Percentiles rank a stretch among this genome's conserved stretches.
Conservation (phyloP, 2,329 filamentous ascomycete genomes). For the Gaeumannomyces tritici region DNA sequence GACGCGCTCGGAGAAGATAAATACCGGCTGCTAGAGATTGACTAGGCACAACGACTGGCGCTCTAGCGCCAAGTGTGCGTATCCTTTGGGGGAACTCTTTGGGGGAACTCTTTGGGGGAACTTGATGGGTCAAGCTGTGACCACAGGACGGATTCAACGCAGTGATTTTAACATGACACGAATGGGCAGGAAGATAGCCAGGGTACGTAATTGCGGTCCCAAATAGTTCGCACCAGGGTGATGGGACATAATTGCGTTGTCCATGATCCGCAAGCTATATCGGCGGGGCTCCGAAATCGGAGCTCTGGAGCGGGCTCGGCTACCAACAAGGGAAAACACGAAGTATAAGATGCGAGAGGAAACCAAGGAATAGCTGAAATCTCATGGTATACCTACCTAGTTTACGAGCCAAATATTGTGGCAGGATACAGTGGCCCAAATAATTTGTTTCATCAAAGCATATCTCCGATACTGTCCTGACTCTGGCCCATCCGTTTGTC, state of each 20-base stretch:
- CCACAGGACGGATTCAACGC: background rate
- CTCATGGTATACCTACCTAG: too few relatives aligned
- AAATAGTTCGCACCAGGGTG: background rate
- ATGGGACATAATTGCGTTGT: background rate
- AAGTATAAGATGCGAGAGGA: background rate
- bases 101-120: background rate
- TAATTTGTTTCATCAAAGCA: too few relatives aligned
- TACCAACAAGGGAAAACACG: background rate
- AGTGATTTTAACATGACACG: background rate
- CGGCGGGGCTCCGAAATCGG: conserved; percentile 8
- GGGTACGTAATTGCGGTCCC: background rate
- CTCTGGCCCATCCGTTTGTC: too few relatives aligned
- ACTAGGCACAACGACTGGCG: conserved; percentile 17
- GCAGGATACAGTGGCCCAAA: too few relatives aligned
- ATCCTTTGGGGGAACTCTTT: too few relatives aligned
- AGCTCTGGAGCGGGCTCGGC: background rate
- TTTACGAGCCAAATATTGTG: background rate
- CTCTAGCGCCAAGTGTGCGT: too few relatives aligned
- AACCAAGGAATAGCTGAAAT: background rate
- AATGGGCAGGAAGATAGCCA: background rate
- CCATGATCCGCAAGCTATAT: background rate
- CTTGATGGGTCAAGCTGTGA: background rate
- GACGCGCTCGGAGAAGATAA: conserved; percentile 54
- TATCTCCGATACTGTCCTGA: too few relatives aligned
- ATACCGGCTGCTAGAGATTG: conserved; percentile 40